Evolutionary conservation across 805 yeast species (phyloP), one percentile per base, ranked within the genome.

Genomic region (Myxozyma sirexii): DNA sequence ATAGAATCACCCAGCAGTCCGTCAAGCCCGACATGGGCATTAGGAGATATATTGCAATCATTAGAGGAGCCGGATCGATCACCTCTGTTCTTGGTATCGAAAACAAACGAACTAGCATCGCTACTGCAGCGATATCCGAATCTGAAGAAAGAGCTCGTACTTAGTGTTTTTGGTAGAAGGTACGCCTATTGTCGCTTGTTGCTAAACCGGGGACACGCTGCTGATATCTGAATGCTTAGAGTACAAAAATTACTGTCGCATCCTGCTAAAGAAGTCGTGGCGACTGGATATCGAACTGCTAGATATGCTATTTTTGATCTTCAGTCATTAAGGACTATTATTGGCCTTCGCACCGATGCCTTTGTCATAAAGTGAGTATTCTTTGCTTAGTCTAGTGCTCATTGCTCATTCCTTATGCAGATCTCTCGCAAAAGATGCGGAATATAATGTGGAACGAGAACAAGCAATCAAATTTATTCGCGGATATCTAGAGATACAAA

Each of bases 381-480:
- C 43, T 17, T 15, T 6, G 10, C 21, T 37, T 8, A n/a, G n/a
- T 23, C 17, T 4, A 13, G 17, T 17, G 35, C 45, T 41, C 4
- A 39, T 13, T 26, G 1, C 17, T 3, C 1, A 21, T 31, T 15
- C 13, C 13, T 6, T 15, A 2, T 21, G 1, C 21, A 61, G 65
- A 15, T 80, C 96, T 0, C 73, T 93, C 35, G 79, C 88, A 0
- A 84, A 84, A 52, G 86, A 84, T 23, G 75, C 79, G 38, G 71
- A 82, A 1, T 73, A 69, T 57, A 80, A 83, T 24, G 72, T 83
- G 1, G 97, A 92, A 68, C 80, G 91, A 60, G 86, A 84, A 48
- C 90, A 91, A 68, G 94, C 96, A 0, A 68, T 93, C 33, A 87
- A 86, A 67, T 75, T 90, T 26, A 74, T 90, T 0, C 77, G 97